Base-by-base conservation (phyloP, 495 filamentous ascomycete genomes). In the Sordaria brevicollis region DNA sequence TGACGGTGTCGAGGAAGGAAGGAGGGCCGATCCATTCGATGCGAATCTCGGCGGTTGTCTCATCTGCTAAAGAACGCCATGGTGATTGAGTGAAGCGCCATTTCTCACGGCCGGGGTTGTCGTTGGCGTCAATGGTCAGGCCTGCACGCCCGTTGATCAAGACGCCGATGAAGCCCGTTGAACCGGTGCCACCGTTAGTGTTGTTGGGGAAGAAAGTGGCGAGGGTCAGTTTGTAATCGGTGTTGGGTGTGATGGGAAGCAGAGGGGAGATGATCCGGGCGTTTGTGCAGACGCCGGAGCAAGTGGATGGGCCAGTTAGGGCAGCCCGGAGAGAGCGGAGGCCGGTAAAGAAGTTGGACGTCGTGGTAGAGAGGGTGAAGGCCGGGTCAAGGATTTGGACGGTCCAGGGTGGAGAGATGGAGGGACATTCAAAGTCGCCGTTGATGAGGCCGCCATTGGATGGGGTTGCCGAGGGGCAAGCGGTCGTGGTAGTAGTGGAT, bases 341-440 rank as follows among this genome's bases (percentile, higher is more conserved):
- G 11, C 62, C 49, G 31, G 65, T 41, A 65, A 72, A 68, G 8
- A 65, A 35, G 29, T 69, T 69, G 37, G 3, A 9, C 0, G 38
- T 67, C 10, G 69, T 71, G 29, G 67, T 54, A 66, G 65, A 67
- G 66, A 67, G 34, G 5, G 49, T 66, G 19, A 67, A 65, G 35
- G 65, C 49, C 3, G 66, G 21, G 38, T 76, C 74, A n/a, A 70
- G 70, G 7, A 72, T 67, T 36, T 74, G 49, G 34, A 71, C 43
- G 4, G 43, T 69, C 75, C 75, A 76, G 1, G 74, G 70, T 5
- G 68, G 68, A 19, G 68, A 13, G 1, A 62, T 68, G 19, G 70
- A 13, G 0, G 66, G 69, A 25, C 75, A 76, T 41, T 76, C 75
- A 35, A 76, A 76, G 34, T 76, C 75, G 6, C 75, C 72, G 54